phyloP scores from a whole-genome alignment of 306 rosid genomes.

The Rubus idaeus region DNA sequence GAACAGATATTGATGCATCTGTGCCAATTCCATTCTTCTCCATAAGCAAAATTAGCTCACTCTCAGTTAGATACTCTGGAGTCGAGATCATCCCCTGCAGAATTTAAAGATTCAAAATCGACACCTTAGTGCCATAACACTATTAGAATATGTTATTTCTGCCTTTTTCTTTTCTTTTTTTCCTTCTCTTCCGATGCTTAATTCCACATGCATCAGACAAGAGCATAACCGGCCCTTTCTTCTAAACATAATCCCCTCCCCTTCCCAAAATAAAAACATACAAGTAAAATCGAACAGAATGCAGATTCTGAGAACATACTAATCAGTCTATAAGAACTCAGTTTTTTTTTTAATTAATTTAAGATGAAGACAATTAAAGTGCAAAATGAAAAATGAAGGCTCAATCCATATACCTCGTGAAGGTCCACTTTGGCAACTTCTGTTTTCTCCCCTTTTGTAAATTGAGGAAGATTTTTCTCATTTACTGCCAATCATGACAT shows the following conservation, averaged over 20 bases:
- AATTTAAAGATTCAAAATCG: slow-evolving; percentile 28
- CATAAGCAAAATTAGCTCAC: slow-evolving; percentile 95
- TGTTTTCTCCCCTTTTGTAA: slow-evolving; percentile 76
- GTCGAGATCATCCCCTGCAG: slow-evolving; percentile 76
- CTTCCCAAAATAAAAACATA: neutral
- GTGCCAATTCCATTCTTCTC: slow-evolving; percentile 97
- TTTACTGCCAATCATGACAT: slow-evolving; percentile 92
- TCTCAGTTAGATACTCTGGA: slow-evolving; percentile 90
- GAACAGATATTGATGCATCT: slow-evolving; percentile 95
- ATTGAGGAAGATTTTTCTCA: slow-evolving; percentile 84
- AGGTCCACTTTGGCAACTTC: slow-evolving; percentile 72
- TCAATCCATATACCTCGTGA: slow-evolving; percentile 57
- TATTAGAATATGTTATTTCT: neutral
- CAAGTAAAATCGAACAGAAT: neutral
- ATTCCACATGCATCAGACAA: neutral
- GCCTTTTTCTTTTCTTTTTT: too few species aligned
- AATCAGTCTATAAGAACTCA: neutral
- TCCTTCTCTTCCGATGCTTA: neutral
- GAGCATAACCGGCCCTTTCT: neutral
- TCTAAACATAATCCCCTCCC: neutral
- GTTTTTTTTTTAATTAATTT: too few species aligned
- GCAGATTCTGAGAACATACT: neutral
- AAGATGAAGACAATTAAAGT: neutral
- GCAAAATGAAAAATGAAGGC: slow-evolving; percentile 23
- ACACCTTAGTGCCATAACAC: slow-evolving; percentile 20